phyloP scores from a whole-genome alignment of 2,329 filamentous ascomycete genomes.

The Cryphonectria parasitica region DNA sequence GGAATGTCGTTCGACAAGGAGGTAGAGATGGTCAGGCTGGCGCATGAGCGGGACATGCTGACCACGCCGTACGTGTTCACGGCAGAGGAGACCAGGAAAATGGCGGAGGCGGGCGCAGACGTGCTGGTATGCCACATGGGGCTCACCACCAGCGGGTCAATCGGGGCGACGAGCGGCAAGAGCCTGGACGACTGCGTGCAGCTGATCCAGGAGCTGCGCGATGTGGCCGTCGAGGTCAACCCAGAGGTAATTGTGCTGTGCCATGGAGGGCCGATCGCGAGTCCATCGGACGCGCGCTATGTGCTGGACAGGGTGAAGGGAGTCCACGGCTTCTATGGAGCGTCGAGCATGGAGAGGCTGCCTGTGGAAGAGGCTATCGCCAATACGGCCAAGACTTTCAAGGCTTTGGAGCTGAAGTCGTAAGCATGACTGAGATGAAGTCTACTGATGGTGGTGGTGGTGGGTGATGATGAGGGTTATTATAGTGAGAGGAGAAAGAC shows the following conservation, averaged over 20 bases:
- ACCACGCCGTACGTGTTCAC: conserved; percentile 75
- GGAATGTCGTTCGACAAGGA: conserved; percentile 71
- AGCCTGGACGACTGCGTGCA: conserved; percentile 66
- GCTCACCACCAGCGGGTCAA: conserved; percentile 63
- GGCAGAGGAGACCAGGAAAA: conserved; percentile 61
- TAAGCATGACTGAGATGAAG: background rate
- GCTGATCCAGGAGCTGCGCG: conserved; percentile 65
- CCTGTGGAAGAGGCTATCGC: conserved; percentile 70
- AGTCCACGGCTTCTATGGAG: conserved; percentile 73
- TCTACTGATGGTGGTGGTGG: background rate
- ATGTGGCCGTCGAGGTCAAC: conserved; percentile 60
- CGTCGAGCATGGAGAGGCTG: conserved; percentile 70
- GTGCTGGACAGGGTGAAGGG: conserved; percentile 63
- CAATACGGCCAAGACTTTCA: conserved; percentile 43
- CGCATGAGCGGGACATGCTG: conserved; percentile 62
- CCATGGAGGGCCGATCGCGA: conserved; percentile 71
- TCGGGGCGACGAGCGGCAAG: conserved; percentile 65
- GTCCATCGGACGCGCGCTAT: conserved; percentile 65
- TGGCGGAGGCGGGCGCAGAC: conserved; percentile 69
- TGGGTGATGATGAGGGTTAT: background rate
- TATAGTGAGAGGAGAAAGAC: background rate
- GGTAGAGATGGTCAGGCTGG: conserved; percentile 67
- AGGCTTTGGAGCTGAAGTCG: conserved; percentile 30
- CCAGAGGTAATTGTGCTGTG: conserved; percentile 68
- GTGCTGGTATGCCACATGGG: conserved; percentile 72